Evolutionary conservation across 768 basidiomycete genomes (phyloP).

Genomic region (Naganishia onofrii): DNA sequence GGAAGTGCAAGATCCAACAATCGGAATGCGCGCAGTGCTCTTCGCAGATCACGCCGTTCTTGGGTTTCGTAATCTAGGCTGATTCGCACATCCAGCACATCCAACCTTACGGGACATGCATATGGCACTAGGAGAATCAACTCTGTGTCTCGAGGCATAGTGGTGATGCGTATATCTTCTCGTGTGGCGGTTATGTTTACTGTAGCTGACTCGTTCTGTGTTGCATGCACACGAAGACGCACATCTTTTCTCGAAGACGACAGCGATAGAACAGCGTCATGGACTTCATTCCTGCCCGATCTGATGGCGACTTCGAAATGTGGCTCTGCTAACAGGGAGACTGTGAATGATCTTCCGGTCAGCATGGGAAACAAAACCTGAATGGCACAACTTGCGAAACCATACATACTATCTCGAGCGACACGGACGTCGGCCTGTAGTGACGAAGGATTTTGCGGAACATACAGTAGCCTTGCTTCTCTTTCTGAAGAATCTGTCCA

Average conservation of each 20-base stretch:
- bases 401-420: slow-evolving; percentile 44
- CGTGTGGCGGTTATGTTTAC: not conserved
- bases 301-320: slow-evolving; percentile 43
- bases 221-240: slow-evolving; percentile 10
- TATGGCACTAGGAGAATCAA: slow-evolving; percentile 46
- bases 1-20: slow-evolving; percentile 65
- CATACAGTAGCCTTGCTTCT: slow-evolving; percentile 56
- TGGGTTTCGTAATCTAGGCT: slow-evolving; percentile 67
- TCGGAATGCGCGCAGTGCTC: slow-evolving; percentile 61
- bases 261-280: slow-evolving; percentile 25
- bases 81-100: slow-evolving; percentile 62
- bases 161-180: not conserved
- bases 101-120: slow-evolving; percentile 42
- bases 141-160: not conserved
- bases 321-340: slow-evolving; percentile 42
- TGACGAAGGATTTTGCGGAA: slow-evolving; percentile 65
- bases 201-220: not conserved
- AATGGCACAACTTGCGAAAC: not conserved
- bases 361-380: not conserved
- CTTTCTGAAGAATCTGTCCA: slow-evolving; percentile 12
- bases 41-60: slow-evolving; percentile 58
- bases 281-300: slow-evolving; percentile 40
- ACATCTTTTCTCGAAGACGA: slow-evolving; percentile 15
- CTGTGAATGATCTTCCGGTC: slow-evolving; percentile 27
- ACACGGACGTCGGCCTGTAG: slow-evolving; percentile 62